Conservation (phyloP, 371 early-diverging fungal genomes). For the Gilbertella persicaria region DNA sequence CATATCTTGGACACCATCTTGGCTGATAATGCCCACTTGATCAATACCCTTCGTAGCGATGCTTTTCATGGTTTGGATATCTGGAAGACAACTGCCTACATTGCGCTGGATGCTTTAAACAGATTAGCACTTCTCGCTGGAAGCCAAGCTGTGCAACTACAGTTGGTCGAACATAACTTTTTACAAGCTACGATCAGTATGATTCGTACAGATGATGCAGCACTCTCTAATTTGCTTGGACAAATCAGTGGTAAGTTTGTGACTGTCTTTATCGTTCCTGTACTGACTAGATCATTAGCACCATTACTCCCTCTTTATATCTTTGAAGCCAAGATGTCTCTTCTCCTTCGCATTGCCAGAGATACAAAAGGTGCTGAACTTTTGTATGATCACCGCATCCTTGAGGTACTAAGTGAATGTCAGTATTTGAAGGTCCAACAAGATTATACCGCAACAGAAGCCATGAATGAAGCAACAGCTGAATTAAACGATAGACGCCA, state of each 20-base stretch:
- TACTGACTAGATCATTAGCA: constrained; percentile 23
- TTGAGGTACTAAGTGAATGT: constrained; percentile 79
- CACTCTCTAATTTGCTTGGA: constrained; percentile 60
- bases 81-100: constrained; percentile 86
- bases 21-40: constrained; percentile 63
- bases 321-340: constrained; percentile 82
- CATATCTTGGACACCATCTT: constrained; percentile 41
- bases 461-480: background rate
- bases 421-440: constrained; percentile 46
- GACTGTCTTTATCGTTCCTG: background rate
- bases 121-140: constrained; percentile 50
- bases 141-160: constrained; percentile 59
- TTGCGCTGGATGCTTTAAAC: constrained; percentile 74
- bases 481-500: constrained; percentile 56
- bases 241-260: constrained; percentile 48
- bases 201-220: constrained; percentile 69
- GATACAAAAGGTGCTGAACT: constrained; percentile 74
- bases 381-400: constrained; percentile 71
- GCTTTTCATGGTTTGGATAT: constrained; percentile 79
- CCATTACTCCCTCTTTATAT: constrained; percentile 65
- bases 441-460: background rate
- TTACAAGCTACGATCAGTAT: constrained; percentile 65
- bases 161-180: constrained; percentile 70
- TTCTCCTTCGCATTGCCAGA: constrained; percentile 79
- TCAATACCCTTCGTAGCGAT: constrained; percentile 76